These are phyloP conservation scores for Metarhizium sp. DNA, from an alignment of 2,329 filamentous ascomycete genomes.

Conservation along the genomic window DNA sequence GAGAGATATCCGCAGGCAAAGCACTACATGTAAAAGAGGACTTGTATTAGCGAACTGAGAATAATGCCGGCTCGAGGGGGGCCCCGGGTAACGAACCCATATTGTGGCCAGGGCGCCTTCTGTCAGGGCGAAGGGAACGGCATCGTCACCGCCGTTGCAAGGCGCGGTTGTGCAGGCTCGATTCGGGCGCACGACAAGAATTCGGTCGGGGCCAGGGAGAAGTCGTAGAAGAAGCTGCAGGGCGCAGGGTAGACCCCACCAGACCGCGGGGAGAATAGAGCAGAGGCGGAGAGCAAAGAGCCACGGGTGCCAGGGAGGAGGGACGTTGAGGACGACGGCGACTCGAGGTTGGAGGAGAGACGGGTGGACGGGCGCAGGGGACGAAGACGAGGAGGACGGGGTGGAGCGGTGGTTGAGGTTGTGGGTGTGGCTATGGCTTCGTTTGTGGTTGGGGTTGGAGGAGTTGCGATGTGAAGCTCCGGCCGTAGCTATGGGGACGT, in stretches of 20 bases:
- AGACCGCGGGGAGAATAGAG: conserved; percentile 60
- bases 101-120: conserved; percentile 64
- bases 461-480: neutral
- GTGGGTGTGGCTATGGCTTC: neutral
- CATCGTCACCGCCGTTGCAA: conserved; percentile 9
- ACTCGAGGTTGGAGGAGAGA: conserved; percentile 64
- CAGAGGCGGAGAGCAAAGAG: conserved; percentile 64
- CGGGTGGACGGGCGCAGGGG: conserved; percentile 14
- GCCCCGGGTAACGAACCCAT: conserved; percentile 47
- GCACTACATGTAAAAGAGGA: conserved; percentile 39
- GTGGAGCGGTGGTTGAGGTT: neutral
- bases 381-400: neutral
- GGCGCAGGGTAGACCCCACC: conserved; percentile 61
- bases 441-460: neutral
- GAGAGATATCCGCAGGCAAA: conserved; percentile 68
- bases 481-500: neutral
- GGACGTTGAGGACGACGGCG: conserved; percentile 67
- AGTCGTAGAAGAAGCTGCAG: conserved; percentile 60
- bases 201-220: conserved; percentile 29
- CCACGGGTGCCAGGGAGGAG: conserved; percentile 62
- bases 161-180: conserved; percentile 4
- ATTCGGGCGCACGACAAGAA: conserved; percentile 17
- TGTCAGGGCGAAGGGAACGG: conserved; percentile 37
- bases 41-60: neutral
- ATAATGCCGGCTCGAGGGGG: neutral